Conservation (phyloP, 2,329 filamentous ascomycete species). For the Talaromyces sp. region DNA sequence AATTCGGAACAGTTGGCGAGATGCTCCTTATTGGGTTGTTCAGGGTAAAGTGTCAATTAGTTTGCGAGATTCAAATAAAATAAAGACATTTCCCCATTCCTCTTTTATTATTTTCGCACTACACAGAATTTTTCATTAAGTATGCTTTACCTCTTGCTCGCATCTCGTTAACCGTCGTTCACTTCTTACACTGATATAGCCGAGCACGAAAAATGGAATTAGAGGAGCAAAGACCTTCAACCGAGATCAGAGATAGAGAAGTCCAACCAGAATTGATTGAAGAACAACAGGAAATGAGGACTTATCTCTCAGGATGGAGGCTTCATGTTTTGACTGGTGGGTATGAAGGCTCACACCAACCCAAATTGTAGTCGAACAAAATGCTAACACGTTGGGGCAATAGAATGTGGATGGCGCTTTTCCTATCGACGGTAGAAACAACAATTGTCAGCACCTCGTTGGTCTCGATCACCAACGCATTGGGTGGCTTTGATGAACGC, state of each 20-base stretch:
- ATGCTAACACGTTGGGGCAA: neutral
- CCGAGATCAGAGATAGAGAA: no score
- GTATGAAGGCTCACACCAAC: neutral
- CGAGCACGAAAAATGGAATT: neutral
- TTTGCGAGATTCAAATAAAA: neutral
- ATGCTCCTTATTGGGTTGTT: no score
- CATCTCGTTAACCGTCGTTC: neutral
- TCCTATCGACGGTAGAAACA: constrained; percentile 49
- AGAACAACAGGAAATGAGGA: neutral
- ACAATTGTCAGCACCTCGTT: constrained; percentile 54
- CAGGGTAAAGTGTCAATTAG: neutral
- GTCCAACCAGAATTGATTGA: neutral
- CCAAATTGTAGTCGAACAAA: neutral
- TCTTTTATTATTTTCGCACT: neutral
- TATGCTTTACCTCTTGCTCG: neutral
- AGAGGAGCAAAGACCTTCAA: neutral
- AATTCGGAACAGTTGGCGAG: neutral
- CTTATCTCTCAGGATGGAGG: constrained; percentile 4
- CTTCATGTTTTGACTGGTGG: neutral
- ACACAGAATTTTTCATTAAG: neutral
- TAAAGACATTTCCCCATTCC: neutral
- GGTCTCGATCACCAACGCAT: constrained; percentile 43
- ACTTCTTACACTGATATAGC: neutral
- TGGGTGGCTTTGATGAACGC: constrained; percentile 37
- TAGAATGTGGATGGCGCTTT: constrained; percentile 30